These are phyloP conservation scores for Dactylonectria estremocensis DNA, from an alignment of 2,329 filamentous ascomycete species.

Conservation along the genomic window DNA sequence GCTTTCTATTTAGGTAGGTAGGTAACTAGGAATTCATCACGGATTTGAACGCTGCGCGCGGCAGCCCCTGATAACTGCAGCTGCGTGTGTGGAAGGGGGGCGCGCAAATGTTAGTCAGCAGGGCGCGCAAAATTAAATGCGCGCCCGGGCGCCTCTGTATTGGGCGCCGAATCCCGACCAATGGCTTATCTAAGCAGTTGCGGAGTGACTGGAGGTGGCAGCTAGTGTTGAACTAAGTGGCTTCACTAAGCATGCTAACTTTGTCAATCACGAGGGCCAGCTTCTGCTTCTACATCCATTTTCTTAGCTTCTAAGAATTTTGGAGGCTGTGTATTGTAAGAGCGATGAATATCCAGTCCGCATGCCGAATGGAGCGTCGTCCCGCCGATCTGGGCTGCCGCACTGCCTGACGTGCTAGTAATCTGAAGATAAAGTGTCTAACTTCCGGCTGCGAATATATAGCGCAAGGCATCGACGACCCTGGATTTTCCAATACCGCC, in stretches of 20 bases:
- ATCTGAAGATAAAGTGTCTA: conserved; percentile 20
- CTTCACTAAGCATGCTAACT: conserved; percentile 27
- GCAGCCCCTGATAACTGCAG: too few species aligned
- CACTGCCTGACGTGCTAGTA: conserved; percentile 26
- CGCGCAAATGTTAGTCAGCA: too few species aligned
- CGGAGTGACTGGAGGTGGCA: conserved; percentile 20
- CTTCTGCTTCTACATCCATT: conserved; percentile 31
- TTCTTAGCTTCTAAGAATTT: conserved; percentile 26
- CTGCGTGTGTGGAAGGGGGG: too few species aligned
- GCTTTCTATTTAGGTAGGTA: too few species aligned
- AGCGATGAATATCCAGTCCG: conserved; percentile 8
- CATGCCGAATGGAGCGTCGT: conserved; percentile 25
- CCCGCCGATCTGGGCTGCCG: conserved; percentile 27
- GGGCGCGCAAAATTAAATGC: too few species aligned
- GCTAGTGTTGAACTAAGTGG: conserved; percentile 24
- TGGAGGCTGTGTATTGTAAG: conserved; percentile 7
- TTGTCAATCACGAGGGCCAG: conserved; percentile 28
- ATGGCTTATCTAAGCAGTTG: conserved; percentile 25
- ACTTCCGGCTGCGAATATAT: conserved; percentile 21
- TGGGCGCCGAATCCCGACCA: too few species aligned
- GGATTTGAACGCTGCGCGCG: too few species aligned
- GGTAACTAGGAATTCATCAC: conserved; percentile 30
- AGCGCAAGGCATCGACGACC: conserved; percentile 20
- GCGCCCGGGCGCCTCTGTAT: too few species aligned
- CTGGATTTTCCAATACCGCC: background rate